Base-by-base conservation (phyloP, 2,329 filamentous ascomycete species). In the Cercospora sesami region DNA sequence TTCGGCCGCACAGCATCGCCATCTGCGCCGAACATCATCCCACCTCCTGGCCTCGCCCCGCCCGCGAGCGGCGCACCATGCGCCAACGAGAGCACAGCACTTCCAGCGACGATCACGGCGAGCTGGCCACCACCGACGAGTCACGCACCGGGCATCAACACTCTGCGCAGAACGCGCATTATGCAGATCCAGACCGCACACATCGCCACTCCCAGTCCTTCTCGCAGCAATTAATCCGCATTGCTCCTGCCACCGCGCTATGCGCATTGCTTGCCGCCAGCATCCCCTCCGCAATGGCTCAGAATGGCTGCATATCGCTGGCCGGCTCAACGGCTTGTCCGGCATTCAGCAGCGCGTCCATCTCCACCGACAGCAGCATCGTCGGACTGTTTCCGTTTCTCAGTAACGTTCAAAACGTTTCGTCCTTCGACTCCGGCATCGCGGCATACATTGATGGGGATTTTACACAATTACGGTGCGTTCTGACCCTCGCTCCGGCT, bases 401-500 rank as follows among this genome's bases (percentile, higher is more conserved):
- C 72, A 84, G 88, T 72, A 92, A 86, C 79, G 95, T 98, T 74
- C 91, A 91, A 55, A 89, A 91, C 77, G 86, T 86, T 16, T 81
- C 86, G 64, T 87, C 90, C 8, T 99, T 99, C 78, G 95, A 99
- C 79, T 79, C 84, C 51, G 86, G 91, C 75, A 81, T 99, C 76
- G 84, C 81, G 62, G 83, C 86, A 65, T 97, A 96, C 80, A 86
- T 97, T 63, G 82, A 86, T 65, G 90, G 89, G 42, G 86, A 84
- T 70, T 98, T 94, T 81, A 87, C 94, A 62, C 87, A 89, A 76
- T 80, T 85, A 77, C 92, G 96, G 93, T 97, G 85, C 78, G 89
- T 57, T 42, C 30, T 21, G 1, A 7, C 8, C 28, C 33, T 4
- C 3, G 16, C 31, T n/a, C 18, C 18, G 4, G n/a, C 28, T 14